Percentiles rank a stretch among this genome's conserved stretches.
phyloP scores from a whole-genome alignment of 2,329 filamentous ascomycete species.

The Fonsecaea pedrosoi region DNA sequence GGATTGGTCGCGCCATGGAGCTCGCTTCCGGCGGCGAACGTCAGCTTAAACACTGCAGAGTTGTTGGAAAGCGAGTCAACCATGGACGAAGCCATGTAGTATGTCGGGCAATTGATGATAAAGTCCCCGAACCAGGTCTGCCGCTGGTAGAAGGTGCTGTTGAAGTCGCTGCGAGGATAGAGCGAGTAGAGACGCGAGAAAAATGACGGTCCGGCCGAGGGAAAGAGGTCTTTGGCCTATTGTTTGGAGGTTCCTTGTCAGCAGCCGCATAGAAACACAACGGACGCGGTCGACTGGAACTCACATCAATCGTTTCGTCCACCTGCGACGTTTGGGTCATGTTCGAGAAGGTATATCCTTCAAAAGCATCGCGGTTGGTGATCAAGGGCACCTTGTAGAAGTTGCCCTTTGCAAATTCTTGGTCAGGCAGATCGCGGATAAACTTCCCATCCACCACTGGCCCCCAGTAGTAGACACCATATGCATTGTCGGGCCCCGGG shows the following conservation, averaged over 20 bases:
- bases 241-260: background rate
- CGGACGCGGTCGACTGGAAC: background rate
- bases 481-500: conserved; percentile 20
- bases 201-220: conserved; percentile 44
- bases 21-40: conserved; percentile 47
- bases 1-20: conserved; percentile 44
- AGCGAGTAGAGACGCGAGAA: conserved; percentile 52
- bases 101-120: conserved; percentile 48
- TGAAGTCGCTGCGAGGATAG: conserved; percentile 44
- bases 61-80: conserved; percentile 31
- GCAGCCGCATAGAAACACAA: background rate
- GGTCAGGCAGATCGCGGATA: conserved; percentile 44
- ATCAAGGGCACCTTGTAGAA: conserved; percentile 46
- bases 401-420: conserved; percentile 44
- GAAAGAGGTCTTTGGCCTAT: conserved; percentile 44
- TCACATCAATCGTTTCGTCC: conserved; percentile 42
- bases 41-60: conserved; percentile 41
- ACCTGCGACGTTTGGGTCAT: conserved; percentile 43
- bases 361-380: conserved; percentile 48
- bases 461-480: conserved; percentile 29
- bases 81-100: conserved; percentile 29
- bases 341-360: conserved; percentile 47
- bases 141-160: conserved; percentile 45
- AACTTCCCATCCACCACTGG: conserved; percentile 46
- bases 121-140: conserved; percentile 52